Conservation (phyloP, 2,329 filamentous ascomycete genomes). For the Ophiostoma ulmi region DNA sequence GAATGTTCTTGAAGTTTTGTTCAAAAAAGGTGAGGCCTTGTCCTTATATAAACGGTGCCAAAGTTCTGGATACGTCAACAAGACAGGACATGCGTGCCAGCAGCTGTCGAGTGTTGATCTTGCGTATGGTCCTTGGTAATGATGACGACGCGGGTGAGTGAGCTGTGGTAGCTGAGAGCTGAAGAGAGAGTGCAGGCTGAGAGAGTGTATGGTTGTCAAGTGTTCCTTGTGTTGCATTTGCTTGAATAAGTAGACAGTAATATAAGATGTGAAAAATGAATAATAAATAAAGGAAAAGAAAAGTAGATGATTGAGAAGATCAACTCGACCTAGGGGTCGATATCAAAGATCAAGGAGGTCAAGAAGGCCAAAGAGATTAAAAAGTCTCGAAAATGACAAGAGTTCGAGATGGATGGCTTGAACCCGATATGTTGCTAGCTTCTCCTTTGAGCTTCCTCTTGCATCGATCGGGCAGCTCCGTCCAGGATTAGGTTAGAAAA, state of each 20-base stretch:
- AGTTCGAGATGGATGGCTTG: not conserved
- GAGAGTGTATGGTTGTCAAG: not conserved
- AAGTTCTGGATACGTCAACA: conserved; percentile 6
- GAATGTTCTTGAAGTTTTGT: not conserved
- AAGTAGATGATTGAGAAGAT: not conserved
- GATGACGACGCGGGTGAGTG: not conserved
- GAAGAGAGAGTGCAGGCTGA: not conserved
- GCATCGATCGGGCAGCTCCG: conserved; percentile 9
- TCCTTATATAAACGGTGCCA: not conserved
- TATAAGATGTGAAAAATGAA: not conserved
- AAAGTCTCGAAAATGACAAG: not conserved
- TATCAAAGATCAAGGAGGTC: not conserved
- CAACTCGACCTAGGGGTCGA: not conserved
- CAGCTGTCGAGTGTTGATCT: conserved; percentile 15
- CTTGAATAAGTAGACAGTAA: not conserved
- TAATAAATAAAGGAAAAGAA: not conserved
- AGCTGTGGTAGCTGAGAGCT: not conserved
- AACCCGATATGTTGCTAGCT: not conserved
- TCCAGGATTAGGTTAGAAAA: not conserved
- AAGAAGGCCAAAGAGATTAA: not conserved
- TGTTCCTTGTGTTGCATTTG: not conserved
- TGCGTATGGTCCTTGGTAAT: not conserved
- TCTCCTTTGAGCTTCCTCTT: not conserved
- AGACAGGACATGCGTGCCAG: conserved; percentile 20
- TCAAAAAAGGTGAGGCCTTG: not conserved